phyloP scores from a whole-genome alignment of 306 rosid genomes.

The Elaeagnus macrophylla region DNA sequence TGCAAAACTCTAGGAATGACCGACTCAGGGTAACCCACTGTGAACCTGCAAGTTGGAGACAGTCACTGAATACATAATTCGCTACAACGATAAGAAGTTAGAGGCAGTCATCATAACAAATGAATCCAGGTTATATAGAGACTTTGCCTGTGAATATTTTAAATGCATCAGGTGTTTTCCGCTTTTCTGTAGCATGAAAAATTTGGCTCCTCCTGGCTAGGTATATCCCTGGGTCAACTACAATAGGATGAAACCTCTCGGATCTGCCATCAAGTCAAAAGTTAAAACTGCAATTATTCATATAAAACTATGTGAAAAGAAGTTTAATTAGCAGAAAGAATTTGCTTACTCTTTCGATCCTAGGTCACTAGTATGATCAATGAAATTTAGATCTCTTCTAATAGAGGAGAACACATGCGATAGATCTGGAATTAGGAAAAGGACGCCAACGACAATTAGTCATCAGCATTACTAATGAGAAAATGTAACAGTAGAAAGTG shows the following conservation, averaged over 20 bases:
- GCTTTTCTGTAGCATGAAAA: slow-evolving; percentile 80
- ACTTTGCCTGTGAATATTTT: slow-evolving; percentile 81
- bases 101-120: background rate
- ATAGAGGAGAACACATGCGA: slow-evolving; percentile 85
- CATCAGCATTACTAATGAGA: no score
- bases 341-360: slow-evolving; percentile 90
- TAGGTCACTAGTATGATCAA: slow-evolving; percentile 86
- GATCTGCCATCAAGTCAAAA: slow-evolving; percentile 41
- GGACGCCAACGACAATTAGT: slow-evolving; percentile 13
- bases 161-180: slow-evolving; percentile 72
- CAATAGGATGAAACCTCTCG: slow-evolving; percentile 70
- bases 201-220: slow-evolving; percentile 88
- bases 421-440: slow-evolving; percentile 47
- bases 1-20: slow-evolving; percentile 75
- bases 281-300: slow-evolving; percentile 9
- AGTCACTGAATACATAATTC: slow-evolving; percentile 10
- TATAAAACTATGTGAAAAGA: slow-evolving; percentile 7
- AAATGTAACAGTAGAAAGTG: no score
- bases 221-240: slow-evolving; percentile 76
- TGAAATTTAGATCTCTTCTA: slow-evolving; percentile 71
- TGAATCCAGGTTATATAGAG: slow-evolving; percentile 10
- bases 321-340: slow-evolving; percentile 14
- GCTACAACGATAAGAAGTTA: background rate
- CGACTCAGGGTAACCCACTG: slow-evolving; percentile 85
- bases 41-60: slow-evolving; percentile 59